phyloP scores from a whole-genome alignment of 2,329 filamentous ascomycete genomes.

The Bipolaris cookei region DNA sequence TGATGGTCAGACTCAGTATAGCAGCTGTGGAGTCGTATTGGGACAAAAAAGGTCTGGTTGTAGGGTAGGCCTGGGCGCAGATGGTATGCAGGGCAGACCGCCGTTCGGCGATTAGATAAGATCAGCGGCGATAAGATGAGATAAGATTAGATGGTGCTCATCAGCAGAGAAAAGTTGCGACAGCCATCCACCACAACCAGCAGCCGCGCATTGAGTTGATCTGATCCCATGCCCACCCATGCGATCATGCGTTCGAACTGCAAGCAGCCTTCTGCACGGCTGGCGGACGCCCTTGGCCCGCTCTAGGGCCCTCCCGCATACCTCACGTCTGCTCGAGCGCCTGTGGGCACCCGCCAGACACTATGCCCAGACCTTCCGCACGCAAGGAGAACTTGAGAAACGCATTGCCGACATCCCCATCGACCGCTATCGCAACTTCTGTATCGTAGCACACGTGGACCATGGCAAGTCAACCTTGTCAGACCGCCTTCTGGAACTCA shows the following conservation, averaged over 20 bases:
- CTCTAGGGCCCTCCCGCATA: constrained; percentile 22
- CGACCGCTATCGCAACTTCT: constrained; percentile 89
- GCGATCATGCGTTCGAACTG: constrained; percentile 57
- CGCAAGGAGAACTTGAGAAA: constrained; percentile 62
- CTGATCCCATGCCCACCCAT: constrained; percentile 51
- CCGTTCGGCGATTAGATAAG: constrained; percentile 30
- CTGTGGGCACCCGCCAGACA: constrained; percentile 35
- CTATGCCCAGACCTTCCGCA: constrained; percentile 49
- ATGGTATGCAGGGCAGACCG: constrained; percentile 12
- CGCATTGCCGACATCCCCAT: constrained; percentile 78
- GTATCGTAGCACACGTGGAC: constrained; percentile 97
- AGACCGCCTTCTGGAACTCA: constrained; percentile 90
- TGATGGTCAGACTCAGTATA: constrained; percentile 5
- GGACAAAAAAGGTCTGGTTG: constrained; percentile 12
- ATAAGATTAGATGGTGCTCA: constrained; percentile 20
- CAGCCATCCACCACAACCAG: constrained; percentile 6
- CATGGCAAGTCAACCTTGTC: constrained; percentile 97
- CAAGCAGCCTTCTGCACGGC: constrained; percentile 50
- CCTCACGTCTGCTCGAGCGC: constrained; percentile 33
- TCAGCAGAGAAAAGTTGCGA: constrained; percentile 14
- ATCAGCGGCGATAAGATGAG: constrained; percentile 26
- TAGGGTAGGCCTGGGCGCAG: constrained; percentile 19
- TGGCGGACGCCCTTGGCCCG: constrained; percentile 41
- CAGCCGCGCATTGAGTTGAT: constrained; percentile 11
- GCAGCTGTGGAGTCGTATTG: constrained; percentile 7